phyloP scores from a whole-genome alignment of 768 basidiomycete species.

The Artomyces pyxidatus region DNA sequence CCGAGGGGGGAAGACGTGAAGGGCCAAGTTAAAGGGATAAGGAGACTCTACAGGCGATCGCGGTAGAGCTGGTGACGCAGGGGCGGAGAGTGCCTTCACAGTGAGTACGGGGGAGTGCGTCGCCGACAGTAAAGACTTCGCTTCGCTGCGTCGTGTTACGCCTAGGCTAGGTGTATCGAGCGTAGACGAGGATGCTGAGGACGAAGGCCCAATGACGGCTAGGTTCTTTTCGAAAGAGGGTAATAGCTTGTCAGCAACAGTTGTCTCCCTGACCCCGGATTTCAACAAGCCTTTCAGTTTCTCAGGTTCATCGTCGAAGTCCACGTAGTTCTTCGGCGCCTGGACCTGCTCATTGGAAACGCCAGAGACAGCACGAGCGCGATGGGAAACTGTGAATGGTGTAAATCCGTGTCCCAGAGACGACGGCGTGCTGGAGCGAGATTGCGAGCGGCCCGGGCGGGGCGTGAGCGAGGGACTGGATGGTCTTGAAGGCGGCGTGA shows the following conservation, averaged over 20 bases:
- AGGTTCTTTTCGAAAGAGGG: conserved; percentile 24
- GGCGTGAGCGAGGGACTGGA: conserved; percentile 3
- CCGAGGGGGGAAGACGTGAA: conserved; percentile 39
- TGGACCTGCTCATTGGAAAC: conserved; percentile 63
- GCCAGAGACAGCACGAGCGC: conserved; percentile 63
- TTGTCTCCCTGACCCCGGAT: conserved; percentile 33
- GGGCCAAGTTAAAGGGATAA: conserved; percentile 17
- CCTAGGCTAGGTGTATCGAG: too few relatives aligned
- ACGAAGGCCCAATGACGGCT: conserved; percentile 18
- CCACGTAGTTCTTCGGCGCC: conserved; percentile 72
- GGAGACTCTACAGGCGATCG: conserved; percentile 10
- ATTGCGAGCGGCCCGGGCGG: conserved; percentile 8
- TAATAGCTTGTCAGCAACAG: conserved; percentile 25
- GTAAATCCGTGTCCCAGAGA: conserved; percentile 19
- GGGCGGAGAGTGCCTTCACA: conserved; percentile 1
- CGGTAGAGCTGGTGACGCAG: conserved; percentile 2
- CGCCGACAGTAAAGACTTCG: conserved; percentile 38
- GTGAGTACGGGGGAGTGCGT: conserved; percentile 22
- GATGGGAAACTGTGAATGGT: conserved; percentile 46
- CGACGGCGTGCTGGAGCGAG: conserved; percentile 7
- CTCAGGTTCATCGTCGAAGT: conserved; percentile 75
- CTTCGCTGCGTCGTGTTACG: conserved; percentile 22
- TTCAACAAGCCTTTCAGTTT: conserved; percentile 69
- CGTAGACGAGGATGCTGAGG: conserved; percentile 15
- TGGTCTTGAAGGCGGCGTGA: conserved; percentile 4